Percentiles rank a stretch among this genome's conserved stretches.
Conservation (phyloP, 2,329 filamentous ascomycete genomes). For the Hypoxylon sp. region DNA sequence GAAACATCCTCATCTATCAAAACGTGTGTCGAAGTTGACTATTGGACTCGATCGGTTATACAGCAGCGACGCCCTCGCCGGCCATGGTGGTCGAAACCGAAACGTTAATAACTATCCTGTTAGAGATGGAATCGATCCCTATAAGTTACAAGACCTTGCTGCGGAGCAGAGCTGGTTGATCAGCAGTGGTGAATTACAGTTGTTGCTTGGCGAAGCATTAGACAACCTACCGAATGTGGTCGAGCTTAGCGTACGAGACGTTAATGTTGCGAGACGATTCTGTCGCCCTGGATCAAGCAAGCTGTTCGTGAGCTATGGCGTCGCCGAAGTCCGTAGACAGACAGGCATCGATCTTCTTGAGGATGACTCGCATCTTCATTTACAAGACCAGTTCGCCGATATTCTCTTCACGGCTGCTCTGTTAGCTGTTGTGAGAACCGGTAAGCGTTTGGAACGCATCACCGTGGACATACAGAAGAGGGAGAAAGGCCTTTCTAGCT, state of each 20-base stretch:
- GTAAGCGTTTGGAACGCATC: slow-evolving; percentile 37
- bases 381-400: slow-evolving; percentile 47
- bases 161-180: slow-evolving; percentile 48
- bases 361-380: slow-evolving; percentile 33
- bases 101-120: slow-evolving; percentile 23
- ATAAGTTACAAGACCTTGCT: slow-evolving; percentile 42
- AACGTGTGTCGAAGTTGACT: slow-evolving; percentile 43
- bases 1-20: slow-evolving; percentile 37
- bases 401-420: slow-evolving; percentile 46
- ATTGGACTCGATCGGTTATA: slow-evolving; percentile 49
- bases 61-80: slow-evolving; percentile 41
- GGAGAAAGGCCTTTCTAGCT: slow-evolving; percentile 47
- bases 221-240: slow-evolving; percentile 40
- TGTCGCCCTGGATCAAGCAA: slow-evolving; percentile 30
- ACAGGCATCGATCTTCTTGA: slow-evolving; percentile 44
- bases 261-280: slow-evolving; percentile 16
- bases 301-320: slow-evolving; percentile 45
- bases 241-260: slow-evolving; percentile 44
- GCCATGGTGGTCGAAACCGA: slow-evolving; percentile 21
- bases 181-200: slow-evolving; percentile 44
- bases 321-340: slow-evolving; percentile 33
- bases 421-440: slow-evolving; percentile 40
- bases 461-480: slow-evolving; percentile 41
- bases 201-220: slow-evolving; percentile 45
- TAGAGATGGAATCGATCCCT: slow-evolving; percentile 37